Base-by-base conservation (phyloP, 2,329 filamentous ascomycete genomes). In the Bimuria novae-zelandiae region DNA sequence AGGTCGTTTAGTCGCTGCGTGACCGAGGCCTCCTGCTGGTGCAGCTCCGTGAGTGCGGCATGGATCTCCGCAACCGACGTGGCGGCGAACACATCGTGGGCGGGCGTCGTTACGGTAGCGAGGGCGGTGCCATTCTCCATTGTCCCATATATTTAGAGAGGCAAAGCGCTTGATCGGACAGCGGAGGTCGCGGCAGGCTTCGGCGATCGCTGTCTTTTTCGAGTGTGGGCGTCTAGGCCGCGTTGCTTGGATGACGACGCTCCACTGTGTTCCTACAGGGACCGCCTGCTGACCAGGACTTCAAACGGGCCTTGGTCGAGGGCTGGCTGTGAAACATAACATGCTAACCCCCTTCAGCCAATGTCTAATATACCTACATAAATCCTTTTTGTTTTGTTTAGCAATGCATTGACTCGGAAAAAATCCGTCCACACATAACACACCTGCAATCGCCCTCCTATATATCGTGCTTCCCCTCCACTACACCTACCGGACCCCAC, bases 61-160 rank as follows among this genome's bases (percentile, higher is more conserved):
- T 88, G 89, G 70, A 99, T 89, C 59, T 96, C 90, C 61, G 88
- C 82, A 61, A 92, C 82, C 64, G 86, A 90, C 62, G 84, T 82
- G 64, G 89, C 89, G 77, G 87, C 83, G 76, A 85, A 85, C 68
- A 75, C 60, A 59, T 74, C 68, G 52, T 44, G 56, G 22, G n/a
- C n/a, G n/a, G 51, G n/a, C n/a, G n/a, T n/a, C n/a, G n/a, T n/a
- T n/a, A n/a, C 32, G 12, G 43, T 41, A 8, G 57, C 51, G 50
- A 51, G 54, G n/a, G n/a, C n/a, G 40, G 61, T 49, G 62, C 61
- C 66, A 58, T 65, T 55, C 36, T 62, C 62, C 59, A 63, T 64
- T 60, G 25, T 59, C 50, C 47, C 21, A 49, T 33, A 43, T n/a
- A 19, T 16, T n/a, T 14, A 36, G 33, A 29, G 30, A 14, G 45